Evolutionary conservation across 2,329 filamentous ascomycete genomes (phyloP), one percentile per base, ranked within the genome.

Genomic region (Mariannaea elegans): DNA sequence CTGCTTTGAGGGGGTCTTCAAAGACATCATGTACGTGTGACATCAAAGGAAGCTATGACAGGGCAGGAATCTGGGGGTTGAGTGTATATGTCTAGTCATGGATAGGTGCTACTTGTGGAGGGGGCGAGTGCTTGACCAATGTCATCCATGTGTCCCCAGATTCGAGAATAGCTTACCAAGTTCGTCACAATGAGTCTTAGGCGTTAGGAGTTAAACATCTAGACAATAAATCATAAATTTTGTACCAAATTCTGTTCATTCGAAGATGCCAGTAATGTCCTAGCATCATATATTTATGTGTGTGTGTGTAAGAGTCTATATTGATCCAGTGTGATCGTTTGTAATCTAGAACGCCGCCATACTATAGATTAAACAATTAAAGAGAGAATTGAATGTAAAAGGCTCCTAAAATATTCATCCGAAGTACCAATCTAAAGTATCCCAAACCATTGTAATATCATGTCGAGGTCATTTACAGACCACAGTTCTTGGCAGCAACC

Each of bases 401-500:
- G 12, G 32, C 49, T 16, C 50, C 48, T 31, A 50, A 49, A 57
- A 9, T 13, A n/a, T 36, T 10, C 32, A 36, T 36, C 7, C 32
- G 12, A 31, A 31, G 12, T n/a, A n/a, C n/a, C n/a, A n/a, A n/a
- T n/a, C n/a, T n/a, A n/a, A 27, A 27, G 6, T 9, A 5, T 27
- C 24, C 24, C 24, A 27, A 9, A 5, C 24, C 24, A 27, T 27
- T 27, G 24, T 27, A 27, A 9, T 27, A 27, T 6, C 9, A 27
- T 27, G 9, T 27, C 24, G 24, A 27, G 32, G 12, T 9, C 12
- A 36, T 72, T 76, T 44, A 44, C 55, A 80, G 64, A 18, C 76
- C 75, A 71, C 86, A 88, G 65, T 75, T 73, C 61, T 67, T 76
- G 13, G 19, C 41, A 16, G 19, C 41, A 5, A 44, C 41, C 5